Percentiles rank a stretch among this genome's conserved stretches.
phyloP scores from a whole-genome alignment of 495 filamentous ascomycete genomes.

The Staphylotrichum longicolle region DNA sequence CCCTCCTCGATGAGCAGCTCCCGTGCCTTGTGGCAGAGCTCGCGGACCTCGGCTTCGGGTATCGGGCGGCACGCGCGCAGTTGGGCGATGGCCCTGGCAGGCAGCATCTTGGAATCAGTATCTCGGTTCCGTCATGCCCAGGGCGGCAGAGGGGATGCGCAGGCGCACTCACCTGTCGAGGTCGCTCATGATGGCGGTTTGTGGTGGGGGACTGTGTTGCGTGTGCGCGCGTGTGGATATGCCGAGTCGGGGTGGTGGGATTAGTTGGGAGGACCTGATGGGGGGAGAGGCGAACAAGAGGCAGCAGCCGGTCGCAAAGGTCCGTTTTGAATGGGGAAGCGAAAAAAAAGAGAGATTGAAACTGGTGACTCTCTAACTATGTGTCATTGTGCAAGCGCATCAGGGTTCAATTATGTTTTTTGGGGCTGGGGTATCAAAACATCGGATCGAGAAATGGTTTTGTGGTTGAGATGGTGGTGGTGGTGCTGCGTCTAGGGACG shows the following conservation, averaged over 20 bases:
- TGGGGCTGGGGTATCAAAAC: too few species aligned
- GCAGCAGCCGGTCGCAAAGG: too few species aligned
- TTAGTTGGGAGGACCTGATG: not conserved
- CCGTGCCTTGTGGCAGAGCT: constrained; percentile 95
- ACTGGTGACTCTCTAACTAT: too few species aligned
- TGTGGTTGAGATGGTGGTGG: too few species aligned
- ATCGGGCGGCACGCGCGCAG: constrained; percentile 95
- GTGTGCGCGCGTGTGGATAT: not conserved
- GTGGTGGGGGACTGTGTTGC: not conserved
- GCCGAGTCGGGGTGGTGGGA: not conserved
- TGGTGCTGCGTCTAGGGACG: too few species aligned
- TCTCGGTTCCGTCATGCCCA: not conserved
- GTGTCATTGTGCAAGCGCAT: too few species aligned
- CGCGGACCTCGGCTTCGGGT: constrained; percentile 89
- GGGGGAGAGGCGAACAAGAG: too few species aligned
- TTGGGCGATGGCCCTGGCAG: constrained; percentile 79
- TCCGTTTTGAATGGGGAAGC: too few species aligned
- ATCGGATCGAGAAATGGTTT: too few species aligned
- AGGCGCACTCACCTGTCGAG: constrained; percentile 30
- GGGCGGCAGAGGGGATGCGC: not conserved
- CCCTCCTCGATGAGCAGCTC: constrained; percentile 97
- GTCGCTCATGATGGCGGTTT: constrained; percentile 29
- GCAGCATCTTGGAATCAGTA: not conserved
- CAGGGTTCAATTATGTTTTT: too few species aligned
- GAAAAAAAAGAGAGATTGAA: too few species aligned